phyloP scores from a whole-genome alignment of 1,284 basidiomycete species.

The Marasmius oreades region DNA sequence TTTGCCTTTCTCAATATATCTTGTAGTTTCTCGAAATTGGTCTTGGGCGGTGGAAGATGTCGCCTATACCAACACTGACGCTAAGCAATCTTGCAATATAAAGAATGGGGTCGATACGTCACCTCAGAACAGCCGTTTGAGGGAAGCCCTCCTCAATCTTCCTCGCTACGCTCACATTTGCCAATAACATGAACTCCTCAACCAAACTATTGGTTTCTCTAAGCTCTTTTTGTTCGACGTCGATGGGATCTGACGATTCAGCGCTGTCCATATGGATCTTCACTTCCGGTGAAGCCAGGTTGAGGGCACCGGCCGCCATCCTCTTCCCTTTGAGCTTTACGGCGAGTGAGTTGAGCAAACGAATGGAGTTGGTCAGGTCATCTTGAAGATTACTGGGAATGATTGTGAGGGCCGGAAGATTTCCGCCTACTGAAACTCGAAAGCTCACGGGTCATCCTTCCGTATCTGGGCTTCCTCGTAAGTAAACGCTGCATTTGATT shows the following conservation, averaged over 20 bases:
- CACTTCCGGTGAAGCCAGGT: constrained; percentile 96
- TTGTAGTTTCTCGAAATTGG: constrained; percentile 95
- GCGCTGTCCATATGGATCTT: constrained; percentile 93
- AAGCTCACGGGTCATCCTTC: constrained; percentile 84
- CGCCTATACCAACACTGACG: constrained; percentile 47
- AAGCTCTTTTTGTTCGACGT: constrained; percentile 95
- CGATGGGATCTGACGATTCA: constrained; percentile 93
- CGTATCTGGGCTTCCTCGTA: constrained; percentile 95
- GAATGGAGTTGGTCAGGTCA: constrained; percentile 83
- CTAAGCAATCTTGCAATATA: neutral
- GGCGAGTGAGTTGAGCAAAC: constrained; percentile 87
- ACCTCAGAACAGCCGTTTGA: constrained; percentile 92
- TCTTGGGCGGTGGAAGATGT: constrained; percentile 90
- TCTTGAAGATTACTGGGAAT: constrained; percentile 68
- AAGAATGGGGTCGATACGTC: constrained; percentile 16
- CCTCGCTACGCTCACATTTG: constrained; percentile 91
- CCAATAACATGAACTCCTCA: constrained; percentile 99
- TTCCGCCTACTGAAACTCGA: constrained; percentile 4
- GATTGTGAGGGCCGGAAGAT: neutral
- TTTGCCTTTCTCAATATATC: constrained; percentile 89
- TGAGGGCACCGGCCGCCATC: constrained; percentile 93
- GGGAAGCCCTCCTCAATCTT: constrained; percentile 96
- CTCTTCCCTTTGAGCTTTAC: constrained; percentile 83
- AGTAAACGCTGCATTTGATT: constrained; percentile 95
- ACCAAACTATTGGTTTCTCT: constrained; percentile 95